Evolutionary conservation across 2,329 filamentous ascomycete species (phyloP).

Genomic region (Fusarium beomiforme): DNA sequence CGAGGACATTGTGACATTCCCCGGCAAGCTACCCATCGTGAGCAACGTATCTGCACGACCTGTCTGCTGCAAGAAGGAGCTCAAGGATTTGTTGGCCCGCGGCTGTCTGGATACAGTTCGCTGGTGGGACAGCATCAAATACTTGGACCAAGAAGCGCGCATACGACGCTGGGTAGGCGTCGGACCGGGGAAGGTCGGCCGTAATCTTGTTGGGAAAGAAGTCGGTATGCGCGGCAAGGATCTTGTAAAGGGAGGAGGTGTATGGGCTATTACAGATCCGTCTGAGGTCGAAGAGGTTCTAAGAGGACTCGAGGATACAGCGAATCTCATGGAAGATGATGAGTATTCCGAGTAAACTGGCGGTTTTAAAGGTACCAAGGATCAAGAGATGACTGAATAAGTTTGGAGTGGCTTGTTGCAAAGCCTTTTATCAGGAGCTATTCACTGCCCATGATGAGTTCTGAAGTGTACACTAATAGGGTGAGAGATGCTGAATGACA

Average conservation of each 20-base stretch:
- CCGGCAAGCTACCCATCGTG: conserved; percentile 78
- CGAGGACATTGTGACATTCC: conserved; percentile 77
- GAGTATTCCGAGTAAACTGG: conserved; percentile 45
- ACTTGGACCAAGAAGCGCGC: conserved; percentile 83
- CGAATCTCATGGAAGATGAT: conserved; percentile 60
- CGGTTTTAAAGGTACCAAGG: not conserved
- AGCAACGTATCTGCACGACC: conserved; percentile 87
- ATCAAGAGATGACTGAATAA: conserved; percentile 4
- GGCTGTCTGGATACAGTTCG: conserved; percentile 91
- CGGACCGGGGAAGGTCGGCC: conserved; percentile 91
- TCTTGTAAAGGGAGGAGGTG: conserved; percentile 84
- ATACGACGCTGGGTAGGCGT: conserved; percentile 91
- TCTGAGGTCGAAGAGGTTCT: conserved; percentile 77
- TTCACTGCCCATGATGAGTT: not conserved
- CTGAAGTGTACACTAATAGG: conserved; percentile 14
- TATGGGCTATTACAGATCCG: conserved; percentile 90
- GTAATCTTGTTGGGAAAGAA: conserved; percentile 94
- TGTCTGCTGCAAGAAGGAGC: conserved; percentile 75
- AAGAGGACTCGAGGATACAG: conserved; percentile 72
- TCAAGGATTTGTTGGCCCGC: conserved; percentile 81
- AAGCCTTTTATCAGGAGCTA: not conserved
- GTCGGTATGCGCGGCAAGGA: conserved; percentile 86
- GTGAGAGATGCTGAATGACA: not conserved
- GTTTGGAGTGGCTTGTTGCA: conserved; percentile 1
- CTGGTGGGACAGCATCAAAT: conserved; percentile 95